These are phyloP conservation scores for Gossypium gossypioides DNA, from an alignment of 441 rosid species.

Conservation along the genomic window DNA sequence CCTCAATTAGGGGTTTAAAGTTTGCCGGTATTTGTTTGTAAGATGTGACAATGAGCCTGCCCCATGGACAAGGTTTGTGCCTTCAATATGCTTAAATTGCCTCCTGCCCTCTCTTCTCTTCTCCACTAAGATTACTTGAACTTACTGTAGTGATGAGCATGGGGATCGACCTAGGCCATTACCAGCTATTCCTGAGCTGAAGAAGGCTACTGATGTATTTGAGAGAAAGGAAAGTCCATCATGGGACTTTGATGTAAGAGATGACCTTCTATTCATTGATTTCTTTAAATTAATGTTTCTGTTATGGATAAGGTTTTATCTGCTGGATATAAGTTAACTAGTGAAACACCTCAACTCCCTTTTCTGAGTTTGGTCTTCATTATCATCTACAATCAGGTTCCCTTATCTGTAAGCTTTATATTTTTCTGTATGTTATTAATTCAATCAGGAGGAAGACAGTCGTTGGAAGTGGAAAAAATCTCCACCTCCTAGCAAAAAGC, in stretches of 20 bases:
- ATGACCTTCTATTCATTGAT: neutral
- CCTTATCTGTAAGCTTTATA: neutral
- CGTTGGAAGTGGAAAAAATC: conserved; percentile 53
- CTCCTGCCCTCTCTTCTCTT: neutral
- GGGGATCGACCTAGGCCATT: conserved; percentile 62
- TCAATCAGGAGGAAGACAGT: conserved; percentile 32
- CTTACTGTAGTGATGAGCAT: conserved; percentile 37
- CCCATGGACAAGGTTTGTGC: conserved; percentile 60
- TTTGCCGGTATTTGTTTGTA: conserved; percentile 59
- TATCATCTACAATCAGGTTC: neutral
- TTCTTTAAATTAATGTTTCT: neutral
- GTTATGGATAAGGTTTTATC: neutral
- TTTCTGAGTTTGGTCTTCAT: neutral
- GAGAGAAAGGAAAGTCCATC: conserved; percentile 46
- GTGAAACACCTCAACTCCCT: neutral
- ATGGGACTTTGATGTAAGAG: conserved; percentile 57
- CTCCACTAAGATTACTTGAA: neutral
- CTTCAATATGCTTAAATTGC: neutral
- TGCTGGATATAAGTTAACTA: neutral
- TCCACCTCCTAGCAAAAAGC: conserved; percentile 41
- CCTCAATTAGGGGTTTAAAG: conserved; percentile 38
- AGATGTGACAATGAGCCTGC: conserved; percentile 70
- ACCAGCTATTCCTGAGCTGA: conserved; percentile 42
- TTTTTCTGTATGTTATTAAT: neutral
- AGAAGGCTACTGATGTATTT: conserved; percentile 32